Base-by-base conservation (phyloP, 805 yeast species). In the Metschnikowia cubensis region DNA sequence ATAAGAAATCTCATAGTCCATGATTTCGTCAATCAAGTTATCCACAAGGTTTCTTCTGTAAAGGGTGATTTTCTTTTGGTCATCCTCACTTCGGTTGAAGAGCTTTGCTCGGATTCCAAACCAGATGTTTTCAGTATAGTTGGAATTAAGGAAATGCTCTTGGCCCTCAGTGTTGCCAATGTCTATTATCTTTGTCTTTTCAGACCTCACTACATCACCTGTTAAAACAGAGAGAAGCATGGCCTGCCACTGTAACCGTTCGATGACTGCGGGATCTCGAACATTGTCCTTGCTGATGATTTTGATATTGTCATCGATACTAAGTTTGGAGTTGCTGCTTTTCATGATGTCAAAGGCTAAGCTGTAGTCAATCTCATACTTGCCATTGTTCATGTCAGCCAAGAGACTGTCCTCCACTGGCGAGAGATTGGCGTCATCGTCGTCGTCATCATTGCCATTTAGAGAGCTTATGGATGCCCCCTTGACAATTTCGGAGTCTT, bases 171-270 rank as follows among this genome's bases (percentile, higher is more conserved):
- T 68, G 53, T 61, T 67, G 22, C 67, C 64, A 35, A 78, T 83
- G 47, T 77, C 79, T 14, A 80, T 82, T 49, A 87, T 75, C 66
- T 84, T 84, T 3, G 88, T 84, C 68, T 92, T 94, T 62, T 94
- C 99, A 11, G 92, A 85, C 34, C 85, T 80, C 18, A 94, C 90
- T 48, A 94, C 96, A 66, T 94, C 98, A 58, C 99, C 98, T 2
- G 95, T 92, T 34, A 94, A 77, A 3, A 94, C 98, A 2, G 90
- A 79, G 10, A 87, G 79, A 44, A 94, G 75, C 96, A 94, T 89
- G 0, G 92, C 81, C 67, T 94, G 98, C 99, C 99, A 94, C 68
- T 90, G 96, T 11, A 91, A 72, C 44, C 98, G 76, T 62, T 90
- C 97, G 10, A 83, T 60, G 6, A 85, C 82, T 13, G 71, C 70